phyloP scores from a whole-genome alignment of 805 yeast genomes.

The Saccharomycopsis babjevae region DNA sequence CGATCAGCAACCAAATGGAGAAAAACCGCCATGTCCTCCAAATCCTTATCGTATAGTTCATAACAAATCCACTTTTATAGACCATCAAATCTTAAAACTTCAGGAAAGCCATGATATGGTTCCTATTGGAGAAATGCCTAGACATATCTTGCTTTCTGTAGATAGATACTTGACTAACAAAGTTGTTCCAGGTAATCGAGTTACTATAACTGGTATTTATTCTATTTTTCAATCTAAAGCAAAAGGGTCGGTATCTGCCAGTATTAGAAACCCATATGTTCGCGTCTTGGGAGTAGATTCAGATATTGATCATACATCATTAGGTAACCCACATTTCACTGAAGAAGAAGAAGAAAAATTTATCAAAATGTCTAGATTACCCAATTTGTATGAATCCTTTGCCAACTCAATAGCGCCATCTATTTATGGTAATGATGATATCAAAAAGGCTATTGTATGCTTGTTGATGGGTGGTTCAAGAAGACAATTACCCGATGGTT shows the following conservation, averaged over 20 bases:
- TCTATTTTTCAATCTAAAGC: conserved; percentile 77
- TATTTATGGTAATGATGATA: conserved; percentile 87
- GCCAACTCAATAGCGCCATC: conserved; percentile 91
- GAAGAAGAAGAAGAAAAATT: conserved; percentile 95
- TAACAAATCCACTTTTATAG: conserved; percentile 87
- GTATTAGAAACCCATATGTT: conserved; percentile 87
- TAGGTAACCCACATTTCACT: conserved; percentile 54
- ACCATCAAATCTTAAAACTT: conserved; percentile 85
- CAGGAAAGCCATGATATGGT: conserved; percentile 99
- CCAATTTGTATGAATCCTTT: conserved; percentile 78
- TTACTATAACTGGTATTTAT: conserved; percentile 85
- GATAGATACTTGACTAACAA: conserved; percentile 85
- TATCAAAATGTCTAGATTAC: conserved; percentile 65
- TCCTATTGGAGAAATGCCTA: conserved; percentile 98
- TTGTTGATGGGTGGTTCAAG: conserved; percentile 90
- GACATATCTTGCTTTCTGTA: conserved; percentile 78
- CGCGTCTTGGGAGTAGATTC: conserved; percentile 79
- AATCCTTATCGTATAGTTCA: conserved; percentile 92
- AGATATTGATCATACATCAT: conserved; percentile 62
- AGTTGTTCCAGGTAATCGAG: conserved; percentile 91
- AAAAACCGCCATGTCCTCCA: conserved; percentile 58
- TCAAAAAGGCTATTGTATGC: conserved; percentile 89
- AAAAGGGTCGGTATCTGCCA: conserved; percentile 50
- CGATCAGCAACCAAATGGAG: conserved; percentile 33
- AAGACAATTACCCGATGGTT: conserved; percentile 86